phyloP scores from a whole-genome alignment of 805 yeast genomes.

The Zygosaccharomyces lentus region DNA sequence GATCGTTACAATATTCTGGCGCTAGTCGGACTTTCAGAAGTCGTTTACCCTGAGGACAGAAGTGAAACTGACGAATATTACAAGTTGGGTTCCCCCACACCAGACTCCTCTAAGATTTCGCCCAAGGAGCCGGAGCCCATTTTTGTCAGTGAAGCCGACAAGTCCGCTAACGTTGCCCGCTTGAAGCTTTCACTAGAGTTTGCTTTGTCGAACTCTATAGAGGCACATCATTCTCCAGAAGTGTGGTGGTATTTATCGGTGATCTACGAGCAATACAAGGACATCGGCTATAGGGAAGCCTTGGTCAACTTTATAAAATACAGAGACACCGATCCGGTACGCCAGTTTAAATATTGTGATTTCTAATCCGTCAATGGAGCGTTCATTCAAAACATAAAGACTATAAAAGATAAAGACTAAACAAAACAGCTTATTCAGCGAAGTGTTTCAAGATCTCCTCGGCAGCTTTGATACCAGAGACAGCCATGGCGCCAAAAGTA shows the following conservation, averaged over 20 bases:
- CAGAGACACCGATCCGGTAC: slow-evolving; percentile 58
- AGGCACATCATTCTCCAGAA: slow-evolving; percentile 49
- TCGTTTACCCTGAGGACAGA: slow-evolving; percentile 43
- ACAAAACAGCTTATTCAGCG: slow-evolving; percentile 15
- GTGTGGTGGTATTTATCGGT: slow-evolving; percentile 65
- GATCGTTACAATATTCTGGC: slow-evolving; percentile 48
- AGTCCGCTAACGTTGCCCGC: slow-evolving; percentile 56
- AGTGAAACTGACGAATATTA: slow-evolving; percentile 6
- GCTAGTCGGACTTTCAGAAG: slow-evolving; percentile 50
- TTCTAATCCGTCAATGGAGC: slow-evolving; percentile 13
- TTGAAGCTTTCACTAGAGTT: slow-evolving; percentile 41
- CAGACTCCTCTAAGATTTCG: not conserved
- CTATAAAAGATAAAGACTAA: too few species aligned
- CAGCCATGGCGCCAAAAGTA: slow-evolving; percentile 77
- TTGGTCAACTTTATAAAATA: slow-evolving; percentile 62
- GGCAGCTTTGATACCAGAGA: slow-evolving; percentile 76
- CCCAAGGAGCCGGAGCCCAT: slow-evolving; percentile 10
- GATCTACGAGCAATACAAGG: slow-evolving; percentile 57
- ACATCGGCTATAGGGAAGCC: slow-evolving; percentile 45
- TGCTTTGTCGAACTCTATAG: slow-evolving; percentile 34
- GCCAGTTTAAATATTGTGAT: slow-evolving; percentile 34
- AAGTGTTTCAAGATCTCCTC: slow-evolving; percentile 41
- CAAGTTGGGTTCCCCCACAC: not conserved
- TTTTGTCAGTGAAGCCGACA: slow-evolving; percentile 54
- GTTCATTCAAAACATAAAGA: not conserved